Conservation (phyloP, 345 rosid species). For the Syzygium jambos region DNA sequence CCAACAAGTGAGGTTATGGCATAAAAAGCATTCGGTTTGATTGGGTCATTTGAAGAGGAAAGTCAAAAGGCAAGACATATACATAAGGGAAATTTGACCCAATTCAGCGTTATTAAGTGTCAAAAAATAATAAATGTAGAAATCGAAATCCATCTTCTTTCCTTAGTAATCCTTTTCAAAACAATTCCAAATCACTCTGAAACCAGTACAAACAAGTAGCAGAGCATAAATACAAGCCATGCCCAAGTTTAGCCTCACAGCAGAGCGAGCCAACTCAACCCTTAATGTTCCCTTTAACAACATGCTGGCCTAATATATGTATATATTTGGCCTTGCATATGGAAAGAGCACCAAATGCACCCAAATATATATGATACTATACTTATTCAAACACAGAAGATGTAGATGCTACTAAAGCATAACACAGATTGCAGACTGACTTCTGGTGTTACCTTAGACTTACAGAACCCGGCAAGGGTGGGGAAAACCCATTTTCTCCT, state of each 20-base stretch:
- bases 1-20: background rate
- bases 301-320: background rate
- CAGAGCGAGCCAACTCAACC: background rate
- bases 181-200: background rate
- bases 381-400: background rate
- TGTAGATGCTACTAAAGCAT: background rate
- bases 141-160: background rate
- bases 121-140: background rate
- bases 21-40: background rate
- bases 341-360: background rate
- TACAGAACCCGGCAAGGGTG: constrained; percentile 37
- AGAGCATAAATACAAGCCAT: background rate
- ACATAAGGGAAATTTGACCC: background rate
- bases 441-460: constrained; percentile 41
- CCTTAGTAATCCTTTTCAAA: background rate
- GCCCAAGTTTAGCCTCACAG: background rate
- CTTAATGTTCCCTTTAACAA: background rate
- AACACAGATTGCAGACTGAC: background rate
- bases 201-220: background rate
- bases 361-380: background rate
- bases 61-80: background rate
- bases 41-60: background rate
- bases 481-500: constrained; percentile 96
- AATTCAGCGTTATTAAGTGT: background rate
- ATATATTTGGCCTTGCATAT: background rate